Evolutionary conservation across 75 land plant genomes (phyloP), one percentile per base, ranked within the genome.

Genomic region (Cryptomeria japonica): DNA sequence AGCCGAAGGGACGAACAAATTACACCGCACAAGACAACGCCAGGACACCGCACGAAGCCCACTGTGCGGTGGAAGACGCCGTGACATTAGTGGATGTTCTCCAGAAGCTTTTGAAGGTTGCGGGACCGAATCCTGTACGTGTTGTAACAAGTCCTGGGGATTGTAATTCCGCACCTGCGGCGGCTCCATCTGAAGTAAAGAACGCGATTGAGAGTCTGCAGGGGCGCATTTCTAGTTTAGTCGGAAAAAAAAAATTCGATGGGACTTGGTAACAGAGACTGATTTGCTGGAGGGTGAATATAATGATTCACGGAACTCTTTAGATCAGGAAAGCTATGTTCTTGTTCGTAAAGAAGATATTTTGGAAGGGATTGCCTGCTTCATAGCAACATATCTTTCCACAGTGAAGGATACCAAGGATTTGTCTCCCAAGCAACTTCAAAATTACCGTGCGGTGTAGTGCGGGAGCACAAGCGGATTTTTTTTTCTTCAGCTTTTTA

Each of bases 361-460:
- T 86, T 93, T 97, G 58, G 99, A 98, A 15, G 99, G 97, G 28
- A 93, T 98, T 87, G 99, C 99, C 37, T 94, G 94, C 88, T 98
- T 96, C 88, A 95, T 96, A 95, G 96, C 99, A 53, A 92, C 93
- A 49, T 97, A 97, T 85, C 87, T 98, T 18, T 61, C 92, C 83
- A 91, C 96, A n/a, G 88, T 95, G 42, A 94, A 98, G 58, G 90
- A 97, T 76, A 91, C 94, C 3, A 97, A 96, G 94, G 99, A n/a
- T n/a, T n/a, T n/a, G n/a, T n/a, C n/a, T n/a, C n/a, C n/a, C n/a
- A n/a, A n/a, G n/a, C n/a, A n/a, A n/a, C n/a, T n/a, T n/a, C n/a
- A n/a, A n/a, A n/a, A n/a, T n/a, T n/a, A n/a, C n/a, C n/a, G n/a
- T n/a, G n/a, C n/a, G n/a, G n/a, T n/a, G n/a, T n/a, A n/a, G n/a